phyloP scores from a whole-genome alignment of 306 rosid genomes.

The Cucumis cinereus region DNA sequence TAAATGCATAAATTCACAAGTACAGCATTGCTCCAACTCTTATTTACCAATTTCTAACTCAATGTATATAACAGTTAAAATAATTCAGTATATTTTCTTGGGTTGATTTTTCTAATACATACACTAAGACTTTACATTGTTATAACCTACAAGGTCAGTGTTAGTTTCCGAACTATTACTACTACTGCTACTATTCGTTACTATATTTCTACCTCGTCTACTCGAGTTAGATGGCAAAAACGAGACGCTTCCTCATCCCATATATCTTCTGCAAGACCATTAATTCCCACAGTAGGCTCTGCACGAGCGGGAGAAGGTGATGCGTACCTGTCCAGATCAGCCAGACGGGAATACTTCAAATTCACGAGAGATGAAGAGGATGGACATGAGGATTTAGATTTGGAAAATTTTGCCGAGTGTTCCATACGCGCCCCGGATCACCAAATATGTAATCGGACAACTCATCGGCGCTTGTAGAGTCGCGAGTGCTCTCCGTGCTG shows the following conservation, averaged over 20 bases:
- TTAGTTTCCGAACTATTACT: slow-evolving; percentile 31
- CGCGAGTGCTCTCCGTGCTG: slow-evolving; percentile 62
- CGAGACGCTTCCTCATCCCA: slow-evolving; percentile 17
- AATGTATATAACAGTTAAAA: slow-evolving; percentile 19
- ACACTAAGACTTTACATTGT: slow-evolving; percentile 30
- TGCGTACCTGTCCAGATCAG: slow-evolving; percentile 38
- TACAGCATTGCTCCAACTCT: slow-evolving; percentile 13
- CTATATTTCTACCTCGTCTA: slow-evolving; percentile 38
- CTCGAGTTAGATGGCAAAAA: slow-evolving; percentile 43
- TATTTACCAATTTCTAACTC: slow-evolving; percentile 35
- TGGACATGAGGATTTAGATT: slow-evolving; percentile 33
- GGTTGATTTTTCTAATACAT: slow-evolving; percentile 33
- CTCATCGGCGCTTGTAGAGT: slow-evolving; percentile 61
- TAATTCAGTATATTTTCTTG: slow-evolving; percentile 25
- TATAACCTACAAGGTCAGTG: slow-evolving; percentile 43
- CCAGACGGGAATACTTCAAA: slow-evolving; percentile 37
- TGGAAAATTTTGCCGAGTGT: slow-evolving; percentile 32
- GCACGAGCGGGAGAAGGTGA: slow-evolving; percentile 26
- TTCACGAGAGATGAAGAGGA: slow-evolving; percentile 48
- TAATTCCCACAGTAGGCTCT: slow-evolving; percentile 9
- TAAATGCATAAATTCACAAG: slow-evolving; percentile 5
- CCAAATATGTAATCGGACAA: slow-evolving; percentile 75
- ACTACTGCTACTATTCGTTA: slow-evolving; percentile 18
- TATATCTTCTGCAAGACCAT: slow-evolving; percentile 8
- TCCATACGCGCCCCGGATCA: slow-evolving; percentile 34